Base-by-base conservation (phyloP, 345 rosid genomes). In the Physaria fendleri region DNA sequence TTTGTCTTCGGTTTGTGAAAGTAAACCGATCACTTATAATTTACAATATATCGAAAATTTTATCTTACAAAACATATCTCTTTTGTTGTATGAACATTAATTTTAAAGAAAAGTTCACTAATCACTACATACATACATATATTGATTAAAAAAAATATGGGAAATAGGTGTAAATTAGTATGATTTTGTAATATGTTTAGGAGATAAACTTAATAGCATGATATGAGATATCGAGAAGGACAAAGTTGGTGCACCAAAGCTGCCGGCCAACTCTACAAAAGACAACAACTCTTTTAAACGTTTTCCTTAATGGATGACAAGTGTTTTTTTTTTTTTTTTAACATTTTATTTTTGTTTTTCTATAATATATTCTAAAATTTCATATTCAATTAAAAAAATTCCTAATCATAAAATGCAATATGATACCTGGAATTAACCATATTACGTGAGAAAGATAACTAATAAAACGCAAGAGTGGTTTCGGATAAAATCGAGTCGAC, bases 211-310 rank as follows among this genome's bases (percentile, higher is more conserved):
- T 42, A 21, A 30, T 8, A 41, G 7, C 39, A 42, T 52, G 16
- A 17, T 12, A 24, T 11, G 52, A 15, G 3, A 2, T 6, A 61
- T n/a, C n/a, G 46, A 3, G 59, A 34, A 30, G 39, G 40, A 56
- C 64, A 65, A 41, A 32, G 15, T 9, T 40, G 53, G 72, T 58
- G 72, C 51, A 41, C 53, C 59, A 21, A 67, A 24, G 54, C 53
- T 49, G 59, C 72, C 65, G 59, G 59, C 65, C 72, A 67, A 67
- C 59, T 50, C 22, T 67, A 49, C 65, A 40, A 59, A 41, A 58
- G 65, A 59, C 65, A 59, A 67, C 0, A 49, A 40, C 39, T 40
- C 29, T 48, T 67, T 48, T 58, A 58, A 58, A 67, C 59, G 53
- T 58, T 58, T 67, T 33, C 59, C 8, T 49, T 49, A 28, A 50